Evolutionary conservation across 2,329 filamentous ascomycete genomes (phyloP).

Genomic region (Hymenoscyphus fraxineus): DNA sequence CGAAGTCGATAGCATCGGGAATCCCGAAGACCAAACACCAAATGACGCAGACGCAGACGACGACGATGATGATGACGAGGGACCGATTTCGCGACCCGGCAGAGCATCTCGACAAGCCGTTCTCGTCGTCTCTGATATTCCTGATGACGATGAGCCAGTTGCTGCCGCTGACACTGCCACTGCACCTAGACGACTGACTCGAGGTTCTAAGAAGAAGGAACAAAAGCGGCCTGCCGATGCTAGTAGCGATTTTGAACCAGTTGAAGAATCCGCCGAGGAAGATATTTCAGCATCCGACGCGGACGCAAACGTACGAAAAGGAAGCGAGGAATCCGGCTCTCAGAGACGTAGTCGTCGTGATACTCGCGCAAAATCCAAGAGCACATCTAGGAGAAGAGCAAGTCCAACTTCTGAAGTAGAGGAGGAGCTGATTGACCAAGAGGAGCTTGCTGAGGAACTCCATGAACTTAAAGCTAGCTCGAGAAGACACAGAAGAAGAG

Average conservation of each 20-base stretch:
- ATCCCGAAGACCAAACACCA: conserved; percentile 12
- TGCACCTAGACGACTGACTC: conserved; percentile 31
- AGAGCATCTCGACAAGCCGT: conserved; percentile 35
- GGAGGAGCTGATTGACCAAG: conserved; percentile 53
- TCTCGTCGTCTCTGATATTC: conserved; percentile 27
- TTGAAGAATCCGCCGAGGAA: conserved; percentile 41
- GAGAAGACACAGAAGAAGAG: conserved; percentile 43
- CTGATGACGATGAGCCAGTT: conserved; percentile 40
- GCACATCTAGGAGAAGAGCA: conserved; percentile 43
- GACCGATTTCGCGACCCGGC: conserved; percentile 39
- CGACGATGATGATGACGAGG: conserved; percentile 34
- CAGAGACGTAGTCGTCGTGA: conserved; percentile 47
- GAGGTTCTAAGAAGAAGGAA: conserved; percentile 27
- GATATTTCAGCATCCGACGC: conserved; percentile 43
- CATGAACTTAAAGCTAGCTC: conserved; percentile 53
- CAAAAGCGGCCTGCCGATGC: conserved; percentile 29
- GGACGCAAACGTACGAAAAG: conserved; percentile 35
- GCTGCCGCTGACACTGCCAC: conserved; percentile 34
- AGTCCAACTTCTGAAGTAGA: conserved; percentile 50
- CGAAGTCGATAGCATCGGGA: conserved; percentile 21
- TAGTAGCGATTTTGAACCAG: conserved; percentile 35
- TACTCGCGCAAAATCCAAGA: conserved; percentile 41
- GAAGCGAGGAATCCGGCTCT: conserved; percentile 47
- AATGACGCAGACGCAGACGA: conserved; percentile 26
- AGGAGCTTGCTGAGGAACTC: conserved; percentile 64